Evolutionary conservation across 164 flowering plant genomes (phyloP).

Genomic region (Annona cherimola): DNA sequence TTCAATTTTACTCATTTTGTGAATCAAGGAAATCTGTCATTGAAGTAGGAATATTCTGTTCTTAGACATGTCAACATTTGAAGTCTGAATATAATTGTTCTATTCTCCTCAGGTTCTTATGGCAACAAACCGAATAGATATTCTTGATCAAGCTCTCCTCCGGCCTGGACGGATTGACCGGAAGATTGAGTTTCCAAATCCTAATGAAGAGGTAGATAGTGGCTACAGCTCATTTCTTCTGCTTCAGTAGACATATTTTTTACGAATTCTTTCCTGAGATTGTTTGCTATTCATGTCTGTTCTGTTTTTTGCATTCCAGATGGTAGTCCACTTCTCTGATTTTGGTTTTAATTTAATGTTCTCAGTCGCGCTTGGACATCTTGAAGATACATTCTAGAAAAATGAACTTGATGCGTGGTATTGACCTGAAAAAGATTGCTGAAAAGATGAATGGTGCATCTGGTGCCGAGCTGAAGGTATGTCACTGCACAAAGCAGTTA

Average conservation of each 20-base stretch:
- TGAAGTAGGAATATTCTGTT: too few relatives aligned
- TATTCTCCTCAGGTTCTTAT: slow-evolving; percentile 61
- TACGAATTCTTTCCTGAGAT: too few relatives aligned
- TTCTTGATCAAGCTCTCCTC: slow-evolving; percentile 94
- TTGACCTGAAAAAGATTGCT: slow-evolving; percentile 95
- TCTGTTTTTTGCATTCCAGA: too few relatives aligned
- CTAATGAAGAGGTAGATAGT: slow-evolving; percentile 78
- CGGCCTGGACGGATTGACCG: slow-evolving; percentile 97
- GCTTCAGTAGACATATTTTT: background rate
- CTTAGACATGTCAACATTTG: too few relatives aligned
- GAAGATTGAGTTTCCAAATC: slow-evolving; percentile 97
- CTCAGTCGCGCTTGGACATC: slow-evolving; percentile 88
- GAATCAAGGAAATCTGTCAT: background rate
- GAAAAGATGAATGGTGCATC: slow-evolving; percentile 99
- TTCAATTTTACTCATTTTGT: background rate
- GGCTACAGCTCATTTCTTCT: background rate
- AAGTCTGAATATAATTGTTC: background rate
- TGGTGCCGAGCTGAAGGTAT: slow-evolving; percentile 97
- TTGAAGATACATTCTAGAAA: slow-evolving; percentile 91
- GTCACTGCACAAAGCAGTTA: slow-evolving; percentile 2
- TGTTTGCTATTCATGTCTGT: too few relatives aligned
- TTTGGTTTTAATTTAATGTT: background rate
- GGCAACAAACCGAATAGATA: slow-evolving; percentile 97
- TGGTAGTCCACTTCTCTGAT: too few relatives aligned
- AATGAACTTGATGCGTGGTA: slow-evolving; percentile 98